These are phyloP conservation scores for Yamadazyma aaseri DNA, from an alignment of 1,139 yeast genomes.

Conservation along the genomic window DNA sequence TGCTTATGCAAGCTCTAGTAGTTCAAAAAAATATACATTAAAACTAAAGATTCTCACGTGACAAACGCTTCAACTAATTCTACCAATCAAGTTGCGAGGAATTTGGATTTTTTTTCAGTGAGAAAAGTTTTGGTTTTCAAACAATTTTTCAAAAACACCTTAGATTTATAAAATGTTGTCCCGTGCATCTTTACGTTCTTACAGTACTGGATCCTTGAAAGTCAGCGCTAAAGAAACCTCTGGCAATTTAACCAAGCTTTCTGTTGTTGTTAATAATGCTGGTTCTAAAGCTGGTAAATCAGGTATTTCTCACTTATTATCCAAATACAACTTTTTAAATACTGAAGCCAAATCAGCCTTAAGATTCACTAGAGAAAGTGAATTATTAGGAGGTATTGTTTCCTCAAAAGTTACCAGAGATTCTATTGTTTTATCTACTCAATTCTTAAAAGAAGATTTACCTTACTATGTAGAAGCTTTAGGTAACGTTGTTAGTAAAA, in stretches of 20 bases:
- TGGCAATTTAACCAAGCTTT: slow-evolving; percentile 64
- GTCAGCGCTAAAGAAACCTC: slow-evolving; percentile 47
- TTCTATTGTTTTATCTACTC: slow-evolving; percentile 72
- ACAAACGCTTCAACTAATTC: slow-evolving; percentile 4
- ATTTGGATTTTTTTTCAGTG: slow-evolving; percentile 10
- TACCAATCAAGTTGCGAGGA: slow-evolving; percentile 21
- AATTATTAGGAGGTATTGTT: slow-evolving; percentile 85
- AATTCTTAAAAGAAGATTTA: slow-evolving; percentile 82
- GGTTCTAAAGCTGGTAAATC: slow-evolving; percentile 81
- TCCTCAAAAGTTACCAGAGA: slow-evolving; percentile 77
- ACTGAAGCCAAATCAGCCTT: slow-evolving; percentile 83
- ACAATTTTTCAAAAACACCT: slow-evolving; percentile 5
- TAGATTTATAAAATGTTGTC: slow-evolving; percentile 31
- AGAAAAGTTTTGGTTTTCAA: slow-evolving; percentile 2
- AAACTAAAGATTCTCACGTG: slow-evolving; percentile 1
- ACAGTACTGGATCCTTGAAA: slow-evolving; percentile 49
- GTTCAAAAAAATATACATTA: neutral
- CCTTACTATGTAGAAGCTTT: slow-evolving; percentile 91
- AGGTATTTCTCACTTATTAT: slow-evolving; percentile 84
- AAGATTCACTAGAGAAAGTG: slow-evolving; percentile 92
- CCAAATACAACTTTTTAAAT: slow-evolving; percentile 83
- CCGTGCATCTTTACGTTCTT: slow-evolving; percentile 47
- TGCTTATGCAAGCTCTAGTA: neutral
- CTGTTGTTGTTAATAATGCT: slow-evolving; percentile 75
- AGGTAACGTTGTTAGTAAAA: slow-evolving; percentile 70